Percentiles rank a stretch among this genome's conserved stretches.
Conservation (phyloP, 768 basidiomycete genomes). For the Mycena galopus region DNA sequence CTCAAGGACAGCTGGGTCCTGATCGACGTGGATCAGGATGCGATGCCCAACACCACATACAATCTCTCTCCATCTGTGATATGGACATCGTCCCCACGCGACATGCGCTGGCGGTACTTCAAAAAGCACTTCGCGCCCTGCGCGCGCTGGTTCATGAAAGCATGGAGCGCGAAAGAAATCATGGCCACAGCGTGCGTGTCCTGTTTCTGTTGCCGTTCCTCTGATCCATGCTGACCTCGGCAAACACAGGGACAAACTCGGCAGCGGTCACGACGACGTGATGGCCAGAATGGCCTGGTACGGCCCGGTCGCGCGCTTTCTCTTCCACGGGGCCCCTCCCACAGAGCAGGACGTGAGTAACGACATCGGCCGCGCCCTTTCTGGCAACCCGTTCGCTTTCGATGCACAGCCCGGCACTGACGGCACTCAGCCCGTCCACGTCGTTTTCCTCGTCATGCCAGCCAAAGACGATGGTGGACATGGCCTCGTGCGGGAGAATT, state of each 20-base stretch:
- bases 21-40: background rate
- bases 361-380: background rate
- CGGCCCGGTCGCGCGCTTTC: slow-evolving; percentile 8
- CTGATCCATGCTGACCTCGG: background rate
- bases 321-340: background rate
- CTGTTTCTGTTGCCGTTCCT: background rate
- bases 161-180: background rate
- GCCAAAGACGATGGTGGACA: background rate
- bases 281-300: slow-evolving; percentile 1
- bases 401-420: background rate
- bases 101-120: background rate
- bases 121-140: background rate
- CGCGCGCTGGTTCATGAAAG: background rate
- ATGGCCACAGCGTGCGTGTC: background rate
- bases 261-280: background rate
- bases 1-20: slow-evolving; percentile 5
- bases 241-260: background rate
- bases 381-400: background rate
- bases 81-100: slow-evolving; percentile 6
- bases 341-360: background rate
- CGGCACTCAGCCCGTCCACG: background rate
- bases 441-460: slow-evolving; percentile 9
- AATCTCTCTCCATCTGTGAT: background rate
- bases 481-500: background rate
- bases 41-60: background rate